Conservation (phyloP, 1,284 basidiomycete genomes). For the Ustilago crameri region DNA sequence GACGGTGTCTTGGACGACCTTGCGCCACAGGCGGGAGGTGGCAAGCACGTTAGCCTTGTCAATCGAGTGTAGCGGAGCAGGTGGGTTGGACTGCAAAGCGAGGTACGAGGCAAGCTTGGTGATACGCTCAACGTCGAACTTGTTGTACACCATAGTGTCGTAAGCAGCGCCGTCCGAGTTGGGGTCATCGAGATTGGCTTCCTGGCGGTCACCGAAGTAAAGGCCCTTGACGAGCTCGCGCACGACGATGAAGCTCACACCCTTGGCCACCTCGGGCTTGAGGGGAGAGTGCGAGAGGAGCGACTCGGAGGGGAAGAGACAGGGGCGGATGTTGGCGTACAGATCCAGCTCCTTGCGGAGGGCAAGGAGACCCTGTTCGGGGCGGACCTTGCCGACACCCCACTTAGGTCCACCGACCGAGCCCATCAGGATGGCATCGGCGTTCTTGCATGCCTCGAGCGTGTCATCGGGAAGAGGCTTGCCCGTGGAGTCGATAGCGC, state of each 20-base stretch:
- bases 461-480: constrained; percentile 87
- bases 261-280: constrained; percentile 83
- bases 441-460: constrained; percentile 72
- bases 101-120: constrained; percentile 95
- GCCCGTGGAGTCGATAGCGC: constrained; percentile 87
- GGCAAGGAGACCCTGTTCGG: constrained; percentile 91
- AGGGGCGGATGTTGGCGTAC: constrained; percentile 97
- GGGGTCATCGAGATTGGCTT: constrained; percentile 72
- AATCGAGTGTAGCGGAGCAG: constrained; percentile 88
- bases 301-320: constrained; percentile 90
- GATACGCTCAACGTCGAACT: constrained; percentile 90
- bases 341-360: constrained; percentile 92
- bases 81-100: constrained; percentile 82
- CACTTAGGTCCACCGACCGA: constrained; percentile 98
- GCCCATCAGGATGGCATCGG: constrained; percentile 67
- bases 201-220: constrained; percentile 91
- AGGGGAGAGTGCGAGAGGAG: constrained; percentile 92
- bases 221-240: constrained; percentile 79
- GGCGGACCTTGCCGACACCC: constrained; percentile 89
- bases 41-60: constrained; percentile 99
- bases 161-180: constrained; percentile 59
- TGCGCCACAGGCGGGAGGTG: constrained; percentile 92
- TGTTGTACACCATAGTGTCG: constrained; percentile 85
- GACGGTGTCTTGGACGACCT: constrained; percentile 69
- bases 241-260: constrained; percentile 91